Base-by-base conservation (phyloP, 1,284 basidiomycete species). In the Porogramme epimiltina region DNA sequence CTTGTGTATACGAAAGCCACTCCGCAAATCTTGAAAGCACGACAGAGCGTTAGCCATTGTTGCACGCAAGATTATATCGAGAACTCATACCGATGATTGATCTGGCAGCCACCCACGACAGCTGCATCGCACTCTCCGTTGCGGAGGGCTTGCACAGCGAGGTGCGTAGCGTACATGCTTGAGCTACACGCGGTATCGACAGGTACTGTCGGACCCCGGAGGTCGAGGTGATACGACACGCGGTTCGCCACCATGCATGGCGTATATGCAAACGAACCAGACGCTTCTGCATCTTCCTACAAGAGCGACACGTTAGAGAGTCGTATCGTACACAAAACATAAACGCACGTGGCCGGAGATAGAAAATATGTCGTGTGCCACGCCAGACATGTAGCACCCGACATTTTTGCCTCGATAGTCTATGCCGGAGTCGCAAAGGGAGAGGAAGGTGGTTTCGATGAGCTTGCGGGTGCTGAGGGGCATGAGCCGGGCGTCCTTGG, bases 101-200 rank as follows among this genome's bases (percentile, higher is more conserved):
- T 54, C 54, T 77, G 76, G 51, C 67, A 71, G 26, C 73, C 76
- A 13, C 70, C 76, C 19, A 81, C 72, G 4, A 81, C 66, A 2
- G 78, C 79, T 16, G 75, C 70, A 24, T 77, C 73, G 42, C 78
- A 72, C 43, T 81, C 78, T 2, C 77, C 78, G 38, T 65, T 64
- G 24, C 62, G 63, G 3, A 81, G 62, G 1, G 75, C 72, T 37
- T 73, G 72, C 3, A 78, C 68, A 2, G 78, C 79, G 15, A 81
- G 68, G 56, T 81, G 78, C 37, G 75, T 68, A 5, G 75, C 75
- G 4, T 70, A 73, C 5, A 77, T 62, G 34, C 70, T 73, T 24
- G 76, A 79, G 45, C 74, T 78, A 55, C 80, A 81, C 3, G 76
- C 79, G 1, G 79, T 80, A 56, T 81, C 79, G 0, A 74, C 60